Percentiles rank a stretch among this genome's conserved stretches.
Conservation (phyloP, 2,329 filamentous ascomycete species). For the Exophiala alcalophila region DNA sequence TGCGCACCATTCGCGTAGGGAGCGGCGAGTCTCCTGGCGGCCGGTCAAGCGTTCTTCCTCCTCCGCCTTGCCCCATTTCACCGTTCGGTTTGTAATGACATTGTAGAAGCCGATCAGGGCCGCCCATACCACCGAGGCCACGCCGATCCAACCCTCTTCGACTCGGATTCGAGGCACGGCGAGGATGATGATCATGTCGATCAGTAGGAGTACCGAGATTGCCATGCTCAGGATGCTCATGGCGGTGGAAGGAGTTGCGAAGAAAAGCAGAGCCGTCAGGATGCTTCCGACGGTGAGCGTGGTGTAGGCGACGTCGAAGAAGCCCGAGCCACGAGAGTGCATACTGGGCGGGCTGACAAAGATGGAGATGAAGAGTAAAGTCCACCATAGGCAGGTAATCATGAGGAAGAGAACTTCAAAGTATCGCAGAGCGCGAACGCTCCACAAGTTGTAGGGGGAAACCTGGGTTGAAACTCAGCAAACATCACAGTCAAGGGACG, state of each 20-base stretch:
- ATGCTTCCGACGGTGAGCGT: conserved; percentile 75
- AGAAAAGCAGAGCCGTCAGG: conserved; percentile 77
- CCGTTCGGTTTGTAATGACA: conserved; percentile 72
- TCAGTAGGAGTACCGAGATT: conserved; percentile 63
- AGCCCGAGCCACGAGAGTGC: conserved; percentile 83
- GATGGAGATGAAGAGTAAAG: conserved; percentile 77
- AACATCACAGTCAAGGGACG: too few species aligned
- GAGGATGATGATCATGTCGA: conserved; percentile 77
- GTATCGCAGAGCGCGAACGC: conserved; percentile 74
- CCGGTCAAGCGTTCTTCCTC: conserved; percentile 92
- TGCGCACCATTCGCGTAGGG: conserved; percentile 77
- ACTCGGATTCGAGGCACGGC: conserved; percentile 69
- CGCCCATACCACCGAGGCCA: conserved; percentile 79
- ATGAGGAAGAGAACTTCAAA: conserved; percentile 73
- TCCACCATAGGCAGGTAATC: conserved; percentile 87
- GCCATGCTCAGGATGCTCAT: conserved; percentile 71
- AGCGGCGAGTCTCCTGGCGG: conserved; percentile 77
- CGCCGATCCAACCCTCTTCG: conserved; percentile 91
- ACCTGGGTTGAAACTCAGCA: conserved; percentile 44
- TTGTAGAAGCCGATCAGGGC: conserved; percentile 76
- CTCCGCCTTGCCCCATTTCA: conserved; percentile 86
- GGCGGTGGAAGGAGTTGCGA: conserved; percentile 74
- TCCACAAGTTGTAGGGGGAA: conserved; percentile 93
- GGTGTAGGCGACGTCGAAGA: conserved; percentile 82
- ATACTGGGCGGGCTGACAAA: conserved; percentile 89